Evolutionary conservation across 2,329 filamentous ascomycete genomes (phyloP), one percentile per base, ranked within the genome.

Genomic region (Pseudocercospora macadamiae): DNA sequence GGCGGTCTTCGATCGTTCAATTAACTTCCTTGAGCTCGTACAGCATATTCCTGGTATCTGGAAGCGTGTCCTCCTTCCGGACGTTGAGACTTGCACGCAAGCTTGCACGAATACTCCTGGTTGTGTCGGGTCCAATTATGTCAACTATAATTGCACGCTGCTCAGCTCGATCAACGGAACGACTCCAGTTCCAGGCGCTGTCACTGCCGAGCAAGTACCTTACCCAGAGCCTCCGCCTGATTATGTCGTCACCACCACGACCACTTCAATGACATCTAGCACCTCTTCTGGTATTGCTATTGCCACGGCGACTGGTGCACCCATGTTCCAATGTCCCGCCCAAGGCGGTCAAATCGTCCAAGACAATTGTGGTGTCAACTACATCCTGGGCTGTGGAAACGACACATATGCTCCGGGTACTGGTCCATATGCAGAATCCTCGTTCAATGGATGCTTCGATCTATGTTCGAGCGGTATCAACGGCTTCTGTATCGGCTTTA

Each of bases 101-200:
- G 52, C 51, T 26, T 59, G 57, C 21, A 30, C 30, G 16, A 44
- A 25, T 4, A 59, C 57, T 7, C 37, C 51, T 10, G 52, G 52
- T 8, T 59, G 57, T 19, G 30, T 51, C 12, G 57, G 42, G 12
- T n/a, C 42, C 30, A 59, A 59, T 14, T 59, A 55, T 37, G 36
- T 51, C 8, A 34, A 37, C 23, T 59, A 54, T 8, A 51, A 59
- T 10, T 59, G 57, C 21, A 55, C 57, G n/a, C 36, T 59, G 45
- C 51, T 59, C 23, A 55, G 51, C 45, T 28, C 37, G 14, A 51
- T 59, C 37, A 55, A 32, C 3, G 51, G 57, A n/a, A 59, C 52
- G 2, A 51, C 52, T 4, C 16, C 34, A 10, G 42, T 39, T 5
- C 57, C 57, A 6, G 52, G 52, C 14, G 57, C 44, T 51, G 51